These are phyloP conservation scores for Aspergillus alliaceus DNA, from an alignment of 2,329 filamentous ascomycete species.

Conservation along the genomic window DNA sequence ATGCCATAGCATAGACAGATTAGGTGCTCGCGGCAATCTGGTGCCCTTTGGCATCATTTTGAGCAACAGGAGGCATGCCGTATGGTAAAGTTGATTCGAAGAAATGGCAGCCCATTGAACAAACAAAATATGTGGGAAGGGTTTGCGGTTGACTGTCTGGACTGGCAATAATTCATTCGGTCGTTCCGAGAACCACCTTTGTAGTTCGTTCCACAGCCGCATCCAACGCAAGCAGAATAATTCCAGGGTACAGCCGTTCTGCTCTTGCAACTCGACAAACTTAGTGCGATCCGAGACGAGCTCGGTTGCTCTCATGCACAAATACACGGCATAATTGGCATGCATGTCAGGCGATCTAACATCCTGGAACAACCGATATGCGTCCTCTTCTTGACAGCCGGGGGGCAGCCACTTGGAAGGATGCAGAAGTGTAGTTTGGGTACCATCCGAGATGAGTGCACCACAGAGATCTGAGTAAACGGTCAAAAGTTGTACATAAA, in stretches of 20 bases:
- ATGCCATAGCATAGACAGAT: slow-evolving; percentile 46
- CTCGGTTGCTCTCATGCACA: slow-evolving; percentile 54
- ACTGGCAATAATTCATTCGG: slow-evolving; percentile 50
- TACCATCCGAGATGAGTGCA: slow-evolving; percentile 54
- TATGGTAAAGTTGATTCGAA: slow-evolving; percentile 58
- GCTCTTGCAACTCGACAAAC: slow-evolving; percentile 49
- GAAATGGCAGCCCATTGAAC: slow-evolving; percentile 46
- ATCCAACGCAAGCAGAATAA: slow-evolving; percentile 49
- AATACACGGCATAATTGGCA: slow-evolving; percentile 60
- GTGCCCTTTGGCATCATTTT: slow-evolving; percentile 46
- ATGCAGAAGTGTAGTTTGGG: slow-evolving; percentile 50
- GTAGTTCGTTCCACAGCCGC: slow-evolving; percentile 51
- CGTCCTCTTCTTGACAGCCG: slow-evolving; percentile 37
- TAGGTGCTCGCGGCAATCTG: slow-evolving; percentile 39
- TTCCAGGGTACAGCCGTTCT: slow-evolving; percentile 45
- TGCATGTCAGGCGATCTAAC: slow-evolving; percentile 53
- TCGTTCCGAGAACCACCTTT: slow-evolving; percentile 50
- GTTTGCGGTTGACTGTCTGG: slow-evolving; percentile 26
- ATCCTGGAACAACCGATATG: slow-evolving; percentile 39
- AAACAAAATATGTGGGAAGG: slow-evolving; percentile 46
- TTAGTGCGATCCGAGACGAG: slow-evolving; percentile 52
- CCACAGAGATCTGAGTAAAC: slow-evolving; percentile 51
- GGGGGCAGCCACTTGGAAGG: slow-evolving; percentile 52
- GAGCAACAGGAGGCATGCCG: slow-evolving; percentile 54
- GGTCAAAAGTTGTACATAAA: background rate